These are phyloP conservation scores for Alternaria triticimaculans DNA, from an alignment of 2,329 filamentous ascomycete genomes.

Conservation along the genomic window DNA sequence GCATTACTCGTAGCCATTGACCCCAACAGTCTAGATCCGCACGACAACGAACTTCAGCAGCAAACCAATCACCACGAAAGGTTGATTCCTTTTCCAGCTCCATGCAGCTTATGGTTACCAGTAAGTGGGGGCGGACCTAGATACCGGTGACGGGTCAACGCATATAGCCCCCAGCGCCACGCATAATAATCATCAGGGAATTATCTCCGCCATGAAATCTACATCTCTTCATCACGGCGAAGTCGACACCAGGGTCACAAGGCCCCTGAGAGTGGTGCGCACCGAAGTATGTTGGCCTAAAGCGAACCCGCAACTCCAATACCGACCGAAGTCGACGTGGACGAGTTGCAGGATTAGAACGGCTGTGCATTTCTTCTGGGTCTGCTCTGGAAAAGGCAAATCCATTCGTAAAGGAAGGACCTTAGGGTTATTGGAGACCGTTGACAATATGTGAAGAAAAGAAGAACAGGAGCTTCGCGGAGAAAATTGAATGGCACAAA, in stretches of 20 bases:
- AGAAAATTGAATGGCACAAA: constrained; percentile 5
- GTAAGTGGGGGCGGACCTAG: constrained; percentile 5
- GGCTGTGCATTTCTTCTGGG: constrained; percentile 46
- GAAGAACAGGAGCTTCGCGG: constrained; percentile 11
- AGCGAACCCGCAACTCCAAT: constrained; percentile 50
- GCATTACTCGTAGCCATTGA: constrained; percentile 14
- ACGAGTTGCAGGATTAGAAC: constrained; percentile 50
- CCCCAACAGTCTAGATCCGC: constrained; percentile 17
- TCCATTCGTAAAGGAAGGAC: constrained; percentile 34
- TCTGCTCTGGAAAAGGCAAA: constrained; percentile 41
- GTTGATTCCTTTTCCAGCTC: constrained; percentile 12
- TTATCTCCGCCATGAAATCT: neutral
- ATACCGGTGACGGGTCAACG: constrained; percentile 9
- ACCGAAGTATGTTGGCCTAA: constrained; percentile 45
- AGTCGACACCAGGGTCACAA: neutral
- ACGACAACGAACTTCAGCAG: constrained; percentile 6
- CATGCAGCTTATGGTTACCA: constrained; percentile 14
- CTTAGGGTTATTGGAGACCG: constrained; percentile 37
- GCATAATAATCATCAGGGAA: neutral
- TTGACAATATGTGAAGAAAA: constrained; percentile 40
- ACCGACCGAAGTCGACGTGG: constrained; percentile 43
- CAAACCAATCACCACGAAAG: neutral
- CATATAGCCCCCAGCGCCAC: constrained; percentile 12
- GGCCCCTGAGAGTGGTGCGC: neutral
- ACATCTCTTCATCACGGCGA: neutral